These are phyloP conservation scores for Aspergillus nomiae DNA, from an alignment of 2,329 filamentous ascomycete genomes.

Conservation along the genomic window DNA sequence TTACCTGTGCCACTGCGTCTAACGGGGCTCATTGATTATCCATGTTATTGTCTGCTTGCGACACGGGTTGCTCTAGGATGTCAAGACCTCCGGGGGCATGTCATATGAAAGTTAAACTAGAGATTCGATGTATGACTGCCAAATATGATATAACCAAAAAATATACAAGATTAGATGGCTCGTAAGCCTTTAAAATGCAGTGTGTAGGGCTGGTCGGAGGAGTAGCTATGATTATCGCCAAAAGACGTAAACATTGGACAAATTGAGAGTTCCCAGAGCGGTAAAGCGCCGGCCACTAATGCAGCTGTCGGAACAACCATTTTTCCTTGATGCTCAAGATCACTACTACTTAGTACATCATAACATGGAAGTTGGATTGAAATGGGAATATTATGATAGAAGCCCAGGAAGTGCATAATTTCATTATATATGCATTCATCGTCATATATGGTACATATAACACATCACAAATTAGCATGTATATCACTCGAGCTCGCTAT, in stretches of 20 bases:
- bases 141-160: slow-evolving; percentile 10
- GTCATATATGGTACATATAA: slow-evolving; percentile 34
- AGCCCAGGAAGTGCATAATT: slow-evolving; percentile 5
- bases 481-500: slow-evolving; percentile 34
- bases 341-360: neutral
- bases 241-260: slow-evolving; percentile 31
- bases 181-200: slow-evolving; percentile 9
- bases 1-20: slow-evolving; percentile 9
- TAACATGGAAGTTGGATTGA: neutral
- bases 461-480: slow-evolving; percentile 25
- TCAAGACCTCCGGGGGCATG: neutral
- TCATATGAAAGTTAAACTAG: neutral
- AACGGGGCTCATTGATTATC: slow-evolving; percentile 12
- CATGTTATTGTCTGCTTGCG: slow-evolving; percentile 10
- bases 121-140: slow-evolving; percentile 2
- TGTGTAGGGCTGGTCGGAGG: neutral
- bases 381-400: neutral
- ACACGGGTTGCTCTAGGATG: neutral
- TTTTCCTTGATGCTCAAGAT: neutral
- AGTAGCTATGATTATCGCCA: slow-evolving; percentile 12
- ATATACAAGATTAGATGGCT: neutral
- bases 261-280: slow-evolving; percentile 16
- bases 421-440: slow-evolving; percentile 28
- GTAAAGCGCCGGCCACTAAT: slow-evolving; percentile 17
- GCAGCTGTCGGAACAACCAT: slow-evolving; percentile 3